Conservation (phyloP, 208 protist genomes). For the Acanthamoeba triangularis region DNA sequence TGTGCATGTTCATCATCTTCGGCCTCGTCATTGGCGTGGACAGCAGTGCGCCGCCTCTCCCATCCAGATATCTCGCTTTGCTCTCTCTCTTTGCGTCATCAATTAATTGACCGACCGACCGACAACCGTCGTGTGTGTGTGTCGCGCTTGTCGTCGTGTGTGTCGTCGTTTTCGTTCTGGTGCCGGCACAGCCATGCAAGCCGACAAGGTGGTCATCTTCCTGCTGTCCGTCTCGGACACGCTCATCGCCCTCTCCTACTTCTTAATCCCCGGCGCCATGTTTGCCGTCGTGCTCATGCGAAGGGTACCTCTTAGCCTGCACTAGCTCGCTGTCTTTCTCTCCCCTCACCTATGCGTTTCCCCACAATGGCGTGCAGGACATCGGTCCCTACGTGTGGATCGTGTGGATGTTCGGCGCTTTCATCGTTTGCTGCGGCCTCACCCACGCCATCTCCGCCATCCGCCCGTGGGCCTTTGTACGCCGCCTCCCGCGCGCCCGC, state of each 20-base stretch:
- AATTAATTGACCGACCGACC: no score
- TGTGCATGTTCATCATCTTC: background rate
- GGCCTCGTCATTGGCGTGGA: background rate
- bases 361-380: background rate
- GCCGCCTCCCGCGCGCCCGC: background rate
- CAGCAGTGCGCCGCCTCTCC: background rate
- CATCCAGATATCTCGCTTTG: background rate
- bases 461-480: slow-evolving; percentile 9
- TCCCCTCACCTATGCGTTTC: background rate
- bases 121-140: background rate
- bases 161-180: no score
- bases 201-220: slow-evolving; percentile 4
- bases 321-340: background rate
- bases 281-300: slow-evolving; percentile 18
- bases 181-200: background rate
- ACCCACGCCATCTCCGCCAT: slow-evolving; percentile 10
- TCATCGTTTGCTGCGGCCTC: slow-evolving; percentile 20
- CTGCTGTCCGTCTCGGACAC: background rate
- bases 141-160: background rate
- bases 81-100: no score
- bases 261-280: slow-evolving; percentile 52
- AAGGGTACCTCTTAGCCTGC: background rate
- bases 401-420: slow-evolving; percentile 23
- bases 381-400: background rate
- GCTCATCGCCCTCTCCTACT: slow-evolving; percentile 19